A percentile compares a stretch with the other conserved stretches of the same genome.
Conservation (phyloP, 2,329 filamentous ascomycete species). For the Malbranchea cinnamomea region DNA sequence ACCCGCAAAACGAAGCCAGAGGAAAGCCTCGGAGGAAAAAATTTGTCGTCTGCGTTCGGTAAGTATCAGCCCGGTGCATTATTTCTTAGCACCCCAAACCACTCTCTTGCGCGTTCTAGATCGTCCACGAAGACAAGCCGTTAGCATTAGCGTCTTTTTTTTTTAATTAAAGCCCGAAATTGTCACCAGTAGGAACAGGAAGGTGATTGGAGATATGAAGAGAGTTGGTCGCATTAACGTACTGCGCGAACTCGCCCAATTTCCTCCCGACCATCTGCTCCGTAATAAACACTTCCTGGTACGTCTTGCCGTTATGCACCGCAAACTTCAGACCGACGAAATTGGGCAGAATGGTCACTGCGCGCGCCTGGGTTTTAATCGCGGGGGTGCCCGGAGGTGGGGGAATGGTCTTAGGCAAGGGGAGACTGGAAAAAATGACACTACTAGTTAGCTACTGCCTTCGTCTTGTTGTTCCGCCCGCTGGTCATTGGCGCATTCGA, state of each 20-base stretch:
- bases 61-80: no score
- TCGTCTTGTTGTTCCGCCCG: background rate
- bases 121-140: background rate
- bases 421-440: conserved; percentile 21
- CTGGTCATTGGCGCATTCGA: background rate
- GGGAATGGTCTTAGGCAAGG: conserved; percentile 27
- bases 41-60: no score
- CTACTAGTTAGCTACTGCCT: conserved; percentile 10
- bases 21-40: no score
- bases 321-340: conserved; percentile 84
- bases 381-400: conserved; percentile 51
- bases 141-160: no score
- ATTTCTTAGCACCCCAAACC: no score
- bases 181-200: no score
- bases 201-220: no score
- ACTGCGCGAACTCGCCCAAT: conserved; percentile 83
- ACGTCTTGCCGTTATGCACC: conserved; percentile 81
- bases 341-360: conserved; percentile 79
- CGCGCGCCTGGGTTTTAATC: conserved; percentile 74
- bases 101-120: conserved; percentile 51
- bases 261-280: conserved; percentile 97
- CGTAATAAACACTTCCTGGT: conserved; percentile 67
- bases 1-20: no score
- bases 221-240: no score
- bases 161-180: no score